Evolutionary conservation across 2,329 filamentous ascomycete species (phyloP), one percentile per base, ranked within the genome.

Genomic region (Neoarthrinium moseri): DNA sequence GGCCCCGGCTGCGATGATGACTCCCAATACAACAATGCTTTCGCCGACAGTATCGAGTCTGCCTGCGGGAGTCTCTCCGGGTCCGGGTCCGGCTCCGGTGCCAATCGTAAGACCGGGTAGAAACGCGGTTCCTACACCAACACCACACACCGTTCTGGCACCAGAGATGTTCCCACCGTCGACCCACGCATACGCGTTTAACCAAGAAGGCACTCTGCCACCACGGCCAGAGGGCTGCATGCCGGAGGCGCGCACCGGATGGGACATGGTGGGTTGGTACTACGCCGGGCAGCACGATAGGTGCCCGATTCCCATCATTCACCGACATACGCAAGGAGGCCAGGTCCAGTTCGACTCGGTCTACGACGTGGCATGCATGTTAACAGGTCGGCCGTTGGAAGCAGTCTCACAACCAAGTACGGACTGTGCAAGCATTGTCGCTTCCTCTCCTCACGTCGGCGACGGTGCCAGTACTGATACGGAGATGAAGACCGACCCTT

Each of bases 231-330:
- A 26, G 10, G 41, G 41, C 13, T 44, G 30, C 23, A 36, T 32
- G 8, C 21, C 35, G 3, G 22, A 20, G 10, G 41, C 29, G 26
- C 22, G 41, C 6, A 17, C 30, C 11, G 41, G 41, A 13, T 44
- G 41, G 41, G 41, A 44, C 21, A 2, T 12, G 13, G 30, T 10
- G 4, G 41, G 41, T 32, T 44, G 41, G 41, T 44, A 30, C 18
- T 44, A 44, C 32, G 13, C 10, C 4, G 32, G 30, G 6, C 7
- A 26, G 15, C 41, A 44, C 22, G 41, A 44, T 17, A n/a, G 23
- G 6, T 44, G 41, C 7, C 41, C 32, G 6, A 24, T 44, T 12
- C 29, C 27, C 1, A 15, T 27, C 10, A 11, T 24, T 8, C 43
- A 45, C 18, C 43, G 43, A 8, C 43, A 37, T 20, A 13, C 22